phyloP scores from a whole-genome alignment of 345 rosid species.

The Gossypium stocksii region DNA sequence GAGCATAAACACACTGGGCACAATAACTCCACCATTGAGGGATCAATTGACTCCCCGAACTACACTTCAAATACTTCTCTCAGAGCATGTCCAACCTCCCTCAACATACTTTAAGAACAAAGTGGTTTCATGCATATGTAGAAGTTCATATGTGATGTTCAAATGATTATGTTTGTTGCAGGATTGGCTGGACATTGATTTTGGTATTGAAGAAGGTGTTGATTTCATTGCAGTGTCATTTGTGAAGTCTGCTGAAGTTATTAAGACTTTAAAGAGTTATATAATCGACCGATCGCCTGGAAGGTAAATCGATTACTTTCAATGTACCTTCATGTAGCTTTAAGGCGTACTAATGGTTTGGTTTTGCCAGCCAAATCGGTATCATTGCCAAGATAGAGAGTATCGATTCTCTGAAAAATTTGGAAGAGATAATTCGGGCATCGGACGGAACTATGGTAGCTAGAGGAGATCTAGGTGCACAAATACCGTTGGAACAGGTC shows the following conservation, averaged over 20 bases:
- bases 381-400: slow-evolving; percentile 96
- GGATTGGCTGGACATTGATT: slow-evolving; percentile 99
- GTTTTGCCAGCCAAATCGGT: slow-evolving; percentile 60
- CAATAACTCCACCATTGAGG: no score
- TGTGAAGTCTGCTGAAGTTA: slow-evolving; percentile 95
- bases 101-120: no score
- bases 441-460: slow-evolving; percentile 99
- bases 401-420: slow-evolving; percentile 69
- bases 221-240: slow-evolving; percentile 95
- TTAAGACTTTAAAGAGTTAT: slow-evolving; percentile 82
- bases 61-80: no score
- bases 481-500: slow-evolving; percentile 94
- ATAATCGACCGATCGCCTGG: slow-evolving; percentile 69
- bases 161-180: slow-evolving; percentile 21
- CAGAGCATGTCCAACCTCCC: no score
- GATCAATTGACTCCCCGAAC: no score
- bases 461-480: slow-evolving; percentile 95
- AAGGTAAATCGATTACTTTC: slow-evolving; percentile 29
- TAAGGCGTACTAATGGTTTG: not conserved
- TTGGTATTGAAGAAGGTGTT: slow-evolving; percentile 87
- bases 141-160: not conserved
- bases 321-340: not conserved
- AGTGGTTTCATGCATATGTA: no score
- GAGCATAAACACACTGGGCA: no score
- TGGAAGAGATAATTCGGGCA: slow-evolving; percentile 75